These are phyloP conservation scores for Metschnikowia henanensis DNA, from an alignment of 805 yeast genomes.

Conservation along the genomic window DNA sequence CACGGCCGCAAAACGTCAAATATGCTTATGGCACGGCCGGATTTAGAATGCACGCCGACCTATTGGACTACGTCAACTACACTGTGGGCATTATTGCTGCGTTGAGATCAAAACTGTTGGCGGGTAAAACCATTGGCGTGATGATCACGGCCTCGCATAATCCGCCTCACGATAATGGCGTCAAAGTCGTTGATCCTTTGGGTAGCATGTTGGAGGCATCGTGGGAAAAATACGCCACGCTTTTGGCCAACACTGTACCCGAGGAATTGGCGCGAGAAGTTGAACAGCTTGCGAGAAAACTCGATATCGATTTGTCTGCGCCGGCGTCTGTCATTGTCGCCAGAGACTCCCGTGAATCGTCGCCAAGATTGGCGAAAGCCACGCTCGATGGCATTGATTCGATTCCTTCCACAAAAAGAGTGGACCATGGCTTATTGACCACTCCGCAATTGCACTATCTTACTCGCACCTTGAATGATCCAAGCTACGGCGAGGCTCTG, in stretches of 20 bases:
- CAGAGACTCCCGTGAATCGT: constrained; percentile 86
- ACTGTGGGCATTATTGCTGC: constrained; percentile 81
- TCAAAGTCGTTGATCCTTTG: constrained; percentile 85
- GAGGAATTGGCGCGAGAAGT: constrained; percentile 45
- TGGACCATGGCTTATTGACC: constrained; percentile 71
- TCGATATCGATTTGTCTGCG: constrained; percentile 46
- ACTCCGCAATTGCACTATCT: constrained; percentile 95
- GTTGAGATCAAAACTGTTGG: constrained; percentile 70
- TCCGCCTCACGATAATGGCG: constrained; percentile 71
- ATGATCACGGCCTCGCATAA: constrained; percentile 97
- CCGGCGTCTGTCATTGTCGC: constrained; percentile 63
- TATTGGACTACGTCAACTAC: constrained; percentile 78
- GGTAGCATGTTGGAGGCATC: constrained; percentile 84
- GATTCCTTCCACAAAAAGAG: constrained; percentile 39
- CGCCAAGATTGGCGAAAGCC: constrained; percentile 60
- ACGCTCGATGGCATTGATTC: constrained; percentile 61
- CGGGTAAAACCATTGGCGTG: constrained; percentile 79
- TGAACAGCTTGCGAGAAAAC: constrained; percentile 33
- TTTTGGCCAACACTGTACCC: constrained; percentile 67
- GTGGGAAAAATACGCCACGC: constrained; percentile 86
- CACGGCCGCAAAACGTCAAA: constrained; percentile 40
- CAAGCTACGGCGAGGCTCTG: constrained; percentile 56
- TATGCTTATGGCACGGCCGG: constrained; percentile 97
- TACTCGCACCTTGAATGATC: constrained; percentile 71
- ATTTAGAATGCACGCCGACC: constrained; percentile 71